Conservation (phyloP, 1,284 basidiomycete genomes). For the Amylostereum chailletii region DNA sequence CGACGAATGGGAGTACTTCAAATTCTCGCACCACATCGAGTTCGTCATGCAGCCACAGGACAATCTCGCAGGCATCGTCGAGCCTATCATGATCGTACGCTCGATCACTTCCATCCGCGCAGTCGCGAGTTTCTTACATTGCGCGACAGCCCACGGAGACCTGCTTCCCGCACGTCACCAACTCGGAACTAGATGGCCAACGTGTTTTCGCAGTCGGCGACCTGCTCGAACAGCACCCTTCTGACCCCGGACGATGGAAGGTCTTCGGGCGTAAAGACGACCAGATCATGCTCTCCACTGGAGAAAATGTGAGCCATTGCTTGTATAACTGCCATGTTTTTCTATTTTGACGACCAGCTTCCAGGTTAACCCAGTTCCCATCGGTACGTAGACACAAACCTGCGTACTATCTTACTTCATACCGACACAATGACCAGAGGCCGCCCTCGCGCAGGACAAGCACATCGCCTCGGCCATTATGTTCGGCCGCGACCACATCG, state of each 20-base stretch:
- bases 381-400: conserved; percentile 4
- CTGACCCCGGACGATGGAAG: conserved; percentile 15
- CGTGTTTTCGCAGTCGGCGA: conserved; percentile 9
- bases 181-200: not conserved
- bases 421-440: conserved; percentile 10
- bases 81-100: conserved; percentile 12
- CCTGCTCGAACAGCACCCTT: conserved; percentile 20
- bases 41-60: conserved; percentile 8
- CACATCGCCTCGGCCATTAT: conserved; percentile 10
- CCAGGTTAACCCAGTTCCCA: conserved; percentile 18
- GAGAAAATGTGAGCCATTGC: conserved; percentile 20
- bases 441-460: conserved; percentile 1
- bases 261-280: conserved; percentile 14
- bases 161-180: not conserved
- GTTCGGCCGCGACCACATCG: conserved; percentile 11
- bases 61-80: conserved; percentile 5
- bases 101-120: not conserved
- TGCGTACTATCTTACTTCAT: not conserved
- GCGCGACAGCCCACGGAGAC: conserved; percentile 1
- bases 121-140: not conserved
- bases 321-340: not conserved
- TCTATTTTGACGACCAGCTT: not conserved
- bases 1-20: conserved; percentile 14
- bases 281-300: conserved; percentile 20
- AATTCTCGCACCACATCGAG: conserved; percentile 10